phyloP scores from a whole-genome alignment of 768 basidiomycete species.

The Boletus sp. region DNA sequence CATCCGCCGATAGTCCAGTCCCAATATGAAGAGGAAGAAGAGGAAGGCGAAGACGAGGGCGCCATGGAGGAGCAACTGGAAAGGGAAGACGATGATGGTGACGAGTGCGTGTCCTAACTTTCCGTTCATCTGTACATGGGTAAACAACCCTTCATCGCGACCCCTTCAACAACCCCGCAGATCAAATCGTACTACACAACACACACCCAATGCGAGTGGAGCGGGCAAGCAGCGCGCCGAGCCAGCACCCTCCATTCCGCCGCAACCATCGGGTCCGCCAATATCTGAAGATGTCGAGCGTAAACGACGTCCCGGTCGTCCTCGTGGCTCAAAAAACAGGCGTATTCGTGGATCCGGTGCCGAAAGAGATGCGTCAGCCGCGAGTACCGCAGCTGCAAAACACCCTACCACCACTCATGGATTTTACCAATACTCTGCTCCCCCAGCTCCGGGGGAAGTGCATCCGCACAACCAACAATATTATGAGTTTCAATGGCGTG shows the following conservation, averaged over 20 bases:
- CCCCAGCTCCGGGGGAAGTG: slow-evolving; percentile 44
- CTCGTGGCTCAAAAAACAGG: slow-evolving; percentile 75
- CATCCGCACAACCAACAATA: slow-evolving; percentile 71
- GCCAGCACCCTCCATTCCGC: slow-evolving; percentile 28
- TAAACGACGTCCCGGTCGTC: slow-evolving; percentile 76
- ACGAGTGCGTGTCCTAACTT: slow-evolving; percentile 26
- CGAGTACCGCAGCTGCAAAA: slow-evolving; percentile 24
- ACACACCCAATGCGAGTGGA: slow-evolving; percentile 10
- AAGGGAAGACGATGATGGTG: slow-evolving; percentile 43
- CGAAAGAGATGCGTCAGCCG: slow-evolving; percentile 22
- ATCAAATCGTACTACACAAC: slow-evolving; percentile 22
- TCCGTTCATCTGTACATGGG: slow-evolving; percentile 1
- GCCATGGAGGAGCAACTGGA: slow-evolving; percentile 65
- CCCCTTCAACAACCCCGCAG: slow-evolving; percentile 12
- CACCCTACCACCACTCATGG: slow-evolving; percentile 33
- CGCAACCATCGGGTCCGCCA: slow-evolving; percentile 18
- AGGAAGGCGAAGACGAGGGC: slow-evolving; percentile 75
- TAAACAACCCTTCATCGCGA: slow-evolving; percentile 2
- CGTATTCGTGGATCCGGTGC: slow-evolving; percentile 39
- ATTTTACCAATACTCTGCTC: slow-evolving; percentile 44
- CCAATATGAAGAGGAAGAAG: slow-evolving; percentile 52
- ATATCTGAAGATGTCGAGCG: slow-evolving; percentile 37
- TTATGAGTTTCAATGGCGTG: slow-evolving; percentile 85
- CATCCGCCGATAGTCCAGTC: slow-evolving; percentile 46
- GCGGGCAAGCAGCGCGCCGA: slow-evolving; percentile 20